Evolutionary conservation across 352 stramenopile species (phyloP).

Genomic region (Phytophthora megakarya): DNA sequence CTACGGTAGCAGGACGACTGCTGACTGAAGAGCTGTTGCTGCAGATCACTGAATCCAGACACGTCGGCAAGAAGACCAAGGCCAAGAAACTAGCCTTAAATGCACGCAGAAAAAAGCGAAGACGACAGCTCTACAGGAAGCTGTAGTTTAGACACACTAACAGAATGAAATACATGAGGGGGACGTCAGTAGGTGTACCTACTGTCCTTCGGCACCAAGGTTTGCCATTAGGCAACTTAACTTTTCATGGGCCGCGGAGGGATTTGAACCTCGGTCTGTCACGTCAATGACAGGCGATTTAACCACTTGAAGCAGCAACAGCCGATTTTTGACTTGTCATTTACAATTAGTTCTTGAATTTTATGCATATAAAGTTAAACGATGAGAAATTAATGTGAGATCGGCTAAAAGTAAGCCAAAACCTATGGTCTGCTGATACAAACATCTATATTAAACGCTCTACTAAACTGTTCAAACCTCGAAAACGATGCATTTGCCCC

Average conservation of each 20-base stretch:
- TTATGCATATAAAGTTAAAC: background rate
- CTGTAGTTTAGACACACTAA: background rate
- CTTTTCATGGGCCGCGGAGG: slow-evolving; percentile 2
- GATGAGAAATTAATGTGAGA: background rate
- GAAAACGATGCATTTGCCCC: no score
- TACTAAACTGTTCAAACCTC: background rate
- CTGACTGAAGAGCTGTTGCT: slow-evolving; percentile 1
- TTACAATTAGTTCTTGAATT: background rate
- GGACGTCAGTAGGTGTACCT: background rate
- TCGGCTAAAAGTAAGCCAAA: no score
- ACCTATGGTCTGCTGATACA: background rate
- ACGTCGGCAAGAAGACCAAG: background rate
- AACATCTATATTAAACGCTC: background rate
- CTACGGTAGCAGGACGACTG: slow-evolving; percentile 6
- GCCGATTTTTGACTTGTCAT: background rate
- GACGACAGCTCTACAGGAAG: background rate
- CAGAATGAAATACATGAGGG: background rate
- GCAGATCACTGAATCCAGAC: background rate
- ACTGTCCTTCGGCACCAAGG: background rate
- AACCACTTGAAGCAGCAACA: slow-evolving; percentile 2
- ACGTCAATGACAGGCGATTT: slow-evolving; percentile 3
- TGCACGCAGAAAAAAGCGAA: background rate
- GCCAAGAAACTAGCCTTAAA: background rate
- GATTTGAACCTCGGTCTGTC: slow-evolving; percentile 7
- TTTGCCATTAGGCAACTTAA: background rate